Percentiles rank a stretch among this genome's conserved stretches.
phyloP scores from a whole-genome alignment of 768 basidiomycete species.

The Lentinula raphanica region DNA sequence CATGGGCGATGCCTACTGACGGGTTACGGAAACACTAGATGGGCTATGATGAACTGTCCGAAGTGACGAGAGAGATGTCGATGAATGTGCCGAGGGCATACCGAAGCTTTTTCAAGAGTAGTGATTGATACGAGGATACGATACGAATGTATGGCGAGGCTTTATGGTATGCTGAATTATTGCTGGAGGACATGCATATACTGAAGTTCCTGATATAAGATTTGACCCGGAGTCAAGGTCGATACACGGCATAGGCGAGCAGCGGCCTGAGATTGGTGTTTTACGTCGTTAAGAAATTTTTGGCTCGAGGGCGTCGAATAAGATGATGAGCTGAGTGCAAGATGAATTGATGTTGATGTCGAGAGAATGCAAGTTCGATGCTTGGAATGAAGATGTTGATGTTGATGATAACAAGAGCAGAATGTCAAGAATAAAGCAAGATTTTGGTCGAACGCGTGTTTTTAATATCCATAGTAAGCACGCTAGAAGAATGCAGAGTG shows the following conservation, averaged over 20 bases:
- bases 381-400: neutral
- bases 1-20: neutral
- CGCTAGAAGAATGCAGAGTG: constrained; percentile 30
- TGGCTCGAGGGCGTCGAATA: neutral
- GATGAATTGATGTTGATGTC: constrained; percentile 2
- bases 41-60: neutral
- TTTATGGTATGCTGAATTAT: constrained; percentile 6
- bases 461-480: constrained; percentile 59
- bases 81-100: neutral
- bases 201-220: constrained; percentile 9
- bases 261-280: constrained; percentile 10
- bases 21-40: neutral
- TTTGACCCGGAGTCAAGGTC: neutral
- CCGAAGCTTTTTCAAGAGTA: neutral
- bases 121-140: constrained; percentile 3
- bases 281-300: neutral
- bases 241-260: constrained; percentile 7
- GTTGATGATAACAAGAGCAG: constrained; percentile 9
- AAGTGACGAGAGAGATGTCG: neutral
- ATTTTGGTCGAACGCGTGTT: constrained; percentile 16
- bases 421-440: constrained; percentile 21
- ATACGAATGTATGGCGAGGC: neutral
- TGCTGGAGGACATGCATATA: constrained; percentile 1
- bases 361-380: constrained; percentile 6
- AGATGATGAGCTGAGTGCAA: constrained; percentile 2